Percentiles rank a stretch among this genome's conserved stretches.
Conservation (phyloP, 2,329 filamentous ascomycete genomes). For the Hypocreales sp. region DNA sequence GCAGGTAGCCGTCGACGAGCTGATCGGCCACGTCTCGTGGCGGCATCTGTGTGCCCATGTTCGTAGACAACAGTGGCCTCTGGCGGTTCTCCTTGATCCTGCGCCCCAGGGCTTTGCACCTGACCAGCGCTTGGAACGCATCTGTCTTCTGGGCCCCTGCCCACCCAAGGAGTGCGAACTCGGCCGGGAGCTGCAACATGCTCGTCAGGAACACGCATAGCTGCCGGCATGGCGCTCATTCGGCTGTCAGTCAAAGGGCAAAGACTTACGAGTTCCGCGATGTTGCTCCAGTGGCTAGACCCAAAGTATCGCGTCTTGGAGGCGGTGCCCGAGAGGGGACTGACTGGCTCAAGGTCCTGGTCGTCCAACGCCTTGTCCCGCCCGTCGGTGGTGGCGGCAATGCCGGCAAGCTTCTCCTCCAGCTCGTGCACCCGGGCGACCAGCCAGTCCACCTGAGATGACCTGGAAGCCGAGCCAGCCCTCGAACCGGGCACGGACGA, state of each 20-base stretch:
- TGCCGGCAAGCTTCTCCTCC: slow-evolving; percentile 23
- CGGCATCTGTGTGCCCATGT: slow-evolving; percentile 24
- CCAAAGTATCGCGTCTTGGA: slow-evolving; percentile 29
- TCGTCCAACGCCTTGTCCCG: slow-evolving; percentile 4
- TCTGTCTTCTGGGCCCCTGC: slow-evolving; percentile 13
- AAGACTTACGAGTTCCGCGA: slow-evolving; percentile 21
- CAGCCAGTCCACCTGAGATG: slow-evolving; percentile 16
- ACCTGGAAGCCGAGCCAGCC: slow-evolving; percentile 10
- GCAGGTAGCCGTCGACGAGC: slow-evolving; percentile 36
- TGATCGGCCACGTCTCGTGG: slow-evolving; percentile 26
- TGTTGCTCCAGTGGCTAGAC: slow-evolving; percentile 35
- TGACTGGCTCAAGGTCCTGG: slow-evolving; percentile 2
- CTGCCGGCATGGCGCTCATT: too few relatives aligned
- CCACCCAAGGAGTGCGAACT: slow-evolving; percentile 11
- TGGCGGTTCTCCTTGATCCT: slow-evolving; percentile 24
- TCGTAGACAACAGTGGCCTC: slow-evolving; percentile 17
- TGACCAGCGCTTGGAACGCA: slow-evolving; percentile 15
- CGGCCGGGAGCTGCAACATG: slow-evolving; percentile 12
- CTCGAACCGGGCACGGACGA: slow-evolving; percentile 11
- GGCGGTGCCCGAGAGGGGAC: slow-evolving; percentile 16
- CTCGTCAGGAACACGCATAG: too few relatives aligned
- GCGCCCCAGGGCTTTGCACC: slow-evolving; percentile 25
- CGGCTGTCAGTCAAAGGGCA: too few relatives aligned
- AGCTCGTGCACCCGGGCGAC: slow-evolving; percentile 24
- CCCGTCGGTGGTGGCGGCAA: slow-evolving; percentile 9